These are phyloP conservation scores for Sutorius australiensis DNA, from an alignment of 768 basidiomycete genomes.

Conservation along the genomic window DNA sequence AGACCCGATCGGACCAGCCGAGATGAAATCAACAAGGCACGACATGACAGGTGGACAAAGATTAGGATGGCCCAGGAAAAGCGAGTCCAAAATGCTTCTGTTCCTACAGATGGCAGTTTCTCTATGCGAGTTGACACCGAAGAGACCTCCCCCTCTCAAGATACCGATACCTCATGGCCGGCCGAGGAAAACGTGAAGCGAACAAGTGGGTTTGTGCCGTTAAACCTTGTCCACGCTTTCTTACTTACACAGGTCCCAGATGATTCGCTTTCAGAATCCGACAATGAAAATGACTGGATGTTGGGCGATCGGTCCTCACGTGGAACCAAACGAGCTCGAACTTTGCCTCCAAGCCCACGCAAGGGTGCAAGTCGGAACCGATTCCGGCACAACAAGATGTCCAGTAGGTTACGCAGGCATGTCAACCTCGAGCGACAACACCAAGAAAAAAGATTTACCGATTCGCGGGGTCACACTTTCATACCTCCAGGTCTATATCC, in stretches of 20 bases:
- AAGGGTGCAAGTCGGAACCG: constrained; percentile 38
- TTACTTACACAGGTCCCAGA: constrained; percentile 13
- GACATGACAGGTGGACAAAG: constrained; percentile 27
- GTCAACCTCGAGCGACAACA: constrained; percentile 36
- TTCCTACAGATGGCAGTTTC: constrained; percentile 23
- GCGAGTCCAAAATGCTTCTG: constrained; percentile 32
- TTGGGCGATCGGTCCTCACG: constrained; percentile 28
- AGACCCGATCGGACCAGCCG: constrained; percentile 25
- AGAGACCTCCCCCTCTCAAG: constrained; percentile 14
- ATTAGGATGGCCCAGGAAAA: constrained; percentile 22
- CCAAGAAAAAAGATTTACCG: constrained; percentile 38
- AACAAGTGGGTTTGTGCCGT: constrained; percentile 38
- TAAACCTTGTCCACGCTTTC: not conserved
- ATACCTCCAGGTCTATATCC: constrained; percentile 18
- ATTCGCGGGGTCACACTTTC: constrained; percentile 31
- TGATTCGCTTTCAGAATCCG: constrained; percentile 26
- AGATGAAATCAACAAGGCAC: constrained; percentile 30
- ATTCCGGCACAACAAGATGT: constrained; percentile 40
- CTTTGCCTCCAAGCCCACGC: constrained; percentile 41
- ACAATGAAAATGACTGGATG: constrained; percentile 25
- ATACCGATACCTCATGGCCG: constrained; percentile 14
- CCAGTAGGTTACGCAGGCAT: constrained; percentile 37
- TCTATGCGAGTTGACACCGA: constrained; percentile 31
- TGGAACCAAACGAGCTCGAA: constrained; percentile 48
- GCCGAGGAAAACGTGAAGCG: constrained; percentile 39